These are phyloP conservation scores for Lachancea fermentati DNA, from an alignment of 805 yeast genomes.

Conservation along the genomic window DNA sequence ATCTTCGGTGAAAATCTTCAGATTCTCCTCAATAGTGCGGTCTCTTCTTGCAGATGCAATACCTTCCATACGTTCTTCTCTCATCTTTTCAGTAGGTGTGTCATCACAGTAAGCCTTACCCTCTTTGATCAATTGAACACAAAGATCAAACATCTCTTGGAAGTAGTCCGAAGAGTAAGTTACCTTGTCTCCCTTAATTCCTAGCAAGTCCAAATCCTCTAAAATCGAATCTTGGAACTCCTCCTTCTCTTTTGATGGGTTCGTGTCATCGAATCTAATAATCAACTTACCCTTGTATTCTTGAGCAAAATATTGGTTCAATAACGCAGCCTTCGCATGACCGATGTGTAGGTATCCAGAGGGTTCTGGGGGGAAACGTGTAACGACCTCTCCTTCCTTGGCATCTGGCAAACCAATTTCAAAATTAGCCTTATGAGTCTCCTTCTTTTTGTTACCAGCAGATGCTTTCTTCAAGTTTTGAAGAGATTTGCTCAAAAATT, in stretches of 20 bases:
- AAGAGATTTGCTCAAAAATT: constrained; percentile 58
- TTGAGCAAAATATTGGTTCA: constrained; percentile 94
- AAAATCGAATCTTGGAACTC: constrained; percentile 93
- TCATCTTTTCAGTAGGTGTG: constrained; percentile 89
- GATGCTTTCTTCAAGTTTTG: constrained; percentile 68
- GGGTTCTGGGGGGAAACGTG: constrained; percentile 99
- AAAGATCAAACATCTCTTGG: constrained; percentile 81
- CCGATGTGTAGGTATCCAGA: constrained; percentile 97
- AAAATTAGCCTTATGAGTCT: constrained; percentile 87
- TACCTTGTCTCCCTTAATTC: constrained; percentile 84
- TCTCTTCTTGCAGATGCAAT: constrained; percentile 88
- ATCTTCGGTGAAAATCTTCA: constrained; percentile 77
- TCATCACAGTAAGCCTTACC: constrained; percentile 98
- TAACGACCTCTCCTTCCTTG: constrained; percentile 88
- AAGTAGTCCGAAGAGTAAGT: constrained; percentile 94
- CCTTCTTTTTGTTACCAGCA: constrained; percentile 67
- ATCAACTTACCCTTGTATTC: constrained; percentile 94
- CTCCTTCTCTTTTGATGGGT: constrained; percentile 92
- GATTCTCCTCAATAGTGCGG: constrained; percentile 87
- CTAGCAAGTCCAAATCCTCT: constrained; percentile 85
- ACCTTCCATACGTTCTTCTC: constrained; percentile 99
- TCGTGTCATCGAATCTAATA: constrained; percentile 96
- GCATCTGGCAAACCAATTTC: constrained; percentile 93
- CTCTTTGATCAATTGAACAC: constrained; percentile 82
- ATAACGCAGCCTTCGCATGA: constrained; percentile 96